Evolutionary conservation across 805 yeast genomes (phyloP).

Genomic region (Clavispora vitiphila): DNA sequence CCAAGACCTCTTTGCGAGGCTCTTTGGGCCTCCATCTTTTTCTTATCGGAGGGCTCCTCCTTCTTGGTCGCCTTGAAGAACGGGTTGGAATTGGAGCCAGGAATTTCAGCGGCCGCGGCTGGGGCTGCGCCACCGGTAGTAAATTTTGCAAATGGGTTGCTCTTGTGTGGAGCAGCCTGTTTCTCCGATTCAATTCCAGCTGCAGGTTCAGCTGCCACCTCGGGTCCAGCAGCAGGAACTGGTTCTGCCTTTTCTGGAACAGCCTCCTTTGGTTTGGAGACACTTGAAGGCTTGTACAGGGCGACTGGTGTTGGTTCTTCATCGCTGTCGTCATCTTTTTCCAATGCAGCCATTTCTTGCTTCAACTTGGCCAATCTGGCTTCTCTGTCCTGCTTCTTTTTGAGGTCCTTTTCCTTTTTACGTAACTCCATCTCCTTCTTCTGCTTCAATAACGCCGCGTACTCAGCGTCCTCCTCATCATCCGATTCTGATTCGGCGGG

Average conservation of each 20-base stretch:
- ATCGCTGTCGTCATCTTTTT: conserved; percentile 23
- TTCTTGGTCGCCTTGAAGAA: conserved; percentile 47
- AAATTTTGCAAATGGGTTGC: conserved; percentile 47
- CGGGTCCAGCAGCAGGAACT: background rate
- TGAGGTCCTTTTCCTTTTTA: conserved; percentile 39
- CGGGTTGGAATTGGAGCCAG: conserved; percentile 40
- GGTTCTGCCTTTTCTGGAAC: background rate
- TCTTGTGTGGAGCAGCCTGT: conserved; percentile 14
- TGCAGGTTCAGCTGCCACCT: conserved; percentile 10
- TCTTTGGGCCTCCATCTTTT: conserved; percentile 65
- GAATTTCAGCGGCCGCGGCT: conserved; percentile 3
- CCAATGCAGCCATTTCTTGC: conserved; percentile 53
- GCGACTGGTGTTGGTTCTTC: conserved; percentile 13
- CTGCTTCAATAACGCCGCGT: conserved; percentile 44
- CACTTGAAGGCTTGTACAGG: conserved; percentile 11
- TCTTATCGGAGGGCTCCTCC: conserved; percentile 42
- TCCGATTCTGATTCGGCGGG: no score
- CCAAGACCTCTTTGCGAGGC: conserved; percentile 60
- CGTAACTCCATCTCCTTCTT: conserved; percentile 41
- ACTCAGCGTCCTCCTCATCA: conserved; percentile 43
- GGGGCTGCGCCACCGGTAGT: background rate
- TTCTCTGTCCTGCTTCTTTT: conserved; percentile 55
- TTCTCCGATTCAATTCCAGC: background rate
- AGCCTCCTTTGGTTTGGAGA: conserved; percentile 1
- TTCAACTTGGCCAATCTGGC: conserved; percentile 54